Evolutionary conservation across 805 yeast species (phyloP).

Genomic region (Wickerhamiella siamensis): DNA sequence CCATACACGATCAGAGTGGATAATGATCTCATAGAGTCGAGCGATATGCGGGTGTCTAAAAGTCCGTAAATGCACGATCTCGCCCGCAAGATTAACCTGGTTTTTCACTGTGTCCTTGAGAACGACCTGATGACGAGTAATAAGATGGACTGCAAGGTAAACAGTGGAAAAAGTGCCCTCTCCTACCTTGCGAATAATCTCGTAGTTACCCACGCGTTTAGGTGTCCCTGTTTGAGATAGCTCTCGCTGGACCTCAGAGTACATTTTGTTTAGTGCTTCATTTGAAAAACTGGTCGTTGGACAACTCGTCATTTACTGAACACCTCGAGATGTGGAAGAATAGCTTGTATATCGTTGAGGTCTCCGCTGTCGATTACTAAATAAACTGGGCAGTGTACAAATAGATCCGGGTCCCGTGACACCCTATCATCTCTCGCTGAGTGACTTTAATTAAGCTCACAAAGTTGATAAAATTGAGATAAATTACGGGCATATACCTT

Average conservation of each 20-base stretch:
- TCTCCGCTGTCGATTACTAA: no score
- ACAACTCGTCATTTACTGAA: neutral
- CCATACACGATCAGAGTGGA: constrained; percentile 70
- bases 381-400: no score
- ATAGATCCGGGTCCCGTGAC: no score
- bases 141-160: constrained; percentile 64
- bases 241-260: constrained; percentile 8
- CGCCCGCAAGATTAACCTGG: constrained; percentile 80
- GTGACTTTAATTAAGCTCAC: no score
- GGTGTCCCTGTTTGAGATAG: constrained; percentile 18
- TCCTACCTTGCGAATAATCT: constrained; percentile 60
- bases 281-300: neutral
- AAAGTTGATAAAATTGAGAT: no score
- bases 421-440: no score
- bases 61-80: constrained; percentile 76
- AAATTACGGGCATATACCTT: no score
- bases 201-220: constrained; percentile 67
- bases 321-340: no score
- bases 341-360: no score
- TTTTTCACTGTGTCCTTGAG: constrained; percentile 62
- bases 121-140: constrained; percentile 64
- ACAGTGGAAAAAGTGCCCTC: constrained; percentile 86
- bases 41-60: constrained; percentile 75
- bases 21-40: constrained; percentile 68
- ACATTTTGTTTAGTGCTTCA: constrained; percentile 4